Conservation (phyloP, 306 rosid genomes). For the Vachellia pachyceras region DNA sequence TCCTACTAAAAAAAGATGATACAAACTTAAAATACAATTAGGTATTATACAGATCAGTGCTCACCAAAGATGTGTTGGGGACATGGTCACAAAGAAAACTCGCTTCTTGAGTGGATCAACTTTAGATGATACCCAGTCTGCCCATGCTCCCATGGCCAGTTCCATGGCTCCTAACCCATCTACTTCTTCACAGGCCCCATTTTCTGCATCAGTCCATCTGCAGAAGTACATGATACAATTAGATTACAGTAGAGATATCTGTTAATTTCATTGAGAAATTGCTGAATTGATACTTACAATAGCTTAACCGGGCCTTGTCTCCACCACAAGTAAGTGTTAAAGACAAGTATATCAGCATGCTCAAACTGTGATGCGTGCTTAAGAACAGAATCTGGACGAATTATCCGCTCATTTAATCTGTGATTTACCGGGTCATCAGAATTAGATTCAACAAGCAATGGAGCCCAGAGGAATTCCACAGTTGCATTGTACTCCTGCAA, state of each 20-base stretch:
- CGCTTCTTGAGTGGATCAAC: constrained; percentile 70
- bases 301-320: constrained; percentile 99
- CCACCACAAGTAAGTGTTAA: constrained; percentile 99
- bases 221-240: constrained; percentile 32
- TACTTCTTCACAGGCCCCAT: constrained; percentile 75
- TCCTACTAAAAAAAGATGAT: constrained; percentile 11
- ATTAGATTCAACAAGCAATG: constrained; percentile 93
- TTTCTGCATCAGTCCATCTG: constrained; percentile 83
- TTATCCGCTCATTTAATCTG: constrained; percentile 79
- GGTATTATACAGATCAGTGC: constrained; percentile 11
- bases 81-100: constrained; percentile 87
- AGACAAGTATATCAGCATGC: constrained; percentile 89
- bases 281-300: constrained; percentile 58
- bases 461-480: constrained; percentile 97
- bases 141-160: constrained; percentile 96
- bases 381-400: constrained; percentile 90
- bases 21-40: constrained; percentile 9
- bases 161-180: constrained; percentile 84
- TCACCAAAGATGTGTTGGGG: constrained; percentile 97
- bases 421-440: constrained; percentile 99
- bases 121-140: constrained; percentile 84
- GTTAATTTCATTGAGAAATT: background rate
- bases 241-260: constrained; percentile 1
- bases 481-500: constrained; percentile 96
- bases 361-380: constrained; percentile 82